Percentiles rank a stretch among this genome's conserved stretches.
phyloP scores from a whole-genome alignment of 1,284 basidiomycete species.

The Rhizoctonia solani region DNA sequence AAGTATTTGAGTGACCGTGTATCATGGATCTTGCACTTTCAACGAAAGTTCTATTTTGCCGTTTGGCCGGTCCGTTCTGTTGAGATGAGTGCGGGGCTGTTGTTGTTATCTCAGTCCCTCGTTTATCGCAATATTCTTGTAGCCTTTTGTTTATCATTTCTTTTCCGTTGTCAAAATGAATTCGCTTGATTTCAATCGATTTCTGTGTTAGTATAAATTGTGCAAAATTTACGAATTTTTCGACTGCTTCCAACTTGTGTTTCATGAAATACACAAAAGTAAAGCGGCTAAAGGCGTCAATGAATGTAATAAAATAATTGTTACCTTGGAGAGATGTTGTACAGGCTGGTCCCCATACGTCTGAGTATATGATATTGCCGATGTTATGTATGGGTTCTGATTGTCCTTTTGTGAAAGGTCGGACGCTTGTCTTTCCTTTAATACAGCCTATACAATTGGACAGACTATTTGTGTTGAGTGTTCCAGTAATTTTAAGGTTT shows the following conservation, averaged over 20 bases:
- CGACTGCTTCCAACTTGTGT: neutral
- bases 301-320: slow-evolving; percentile 5
- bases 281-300: slow-evolving; percentile 1
- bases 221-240: neutral
- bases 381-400: neutral
- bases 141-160: slow-evolving; percentile 1
- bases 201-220: slow-evolving; percentile 14
- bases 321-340: slow-evolving; percentile 7
- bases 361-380: slow-evolving; percentile 4
- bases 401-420: neutral
- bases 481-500: neutral
- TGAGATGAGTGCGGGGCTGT: slow-evolving; percentile 41
- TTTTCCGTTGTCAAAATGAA: slow-evolving; percentile 19
- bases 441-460: slow-evolving; percentile 13
- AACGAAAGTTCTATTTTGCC: slow-evolving; percentile 40
- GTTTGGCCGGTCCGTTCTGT: slow-evolving; percentile 43
- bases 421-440: neutral
- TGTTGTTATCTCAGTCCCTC: slow-evolving; percentile 5
- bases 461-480: neutral
- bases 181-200: neutral
- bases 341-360: slow-evolving; percentile 14
- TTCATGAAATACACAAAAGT: slow-evolving; percentile 14
- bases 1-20: slow-evolving; percentile 3
- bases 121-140: neutral
- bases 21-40: slow-evolving; percentile 17